Percentiles rank a stretch among this genome's conserved stretches.
phyloP scores from a whole-genome alignment of 2,329 filamentous ascomycete genomes.

The Talaromyces albobiverticillius region DNA sequence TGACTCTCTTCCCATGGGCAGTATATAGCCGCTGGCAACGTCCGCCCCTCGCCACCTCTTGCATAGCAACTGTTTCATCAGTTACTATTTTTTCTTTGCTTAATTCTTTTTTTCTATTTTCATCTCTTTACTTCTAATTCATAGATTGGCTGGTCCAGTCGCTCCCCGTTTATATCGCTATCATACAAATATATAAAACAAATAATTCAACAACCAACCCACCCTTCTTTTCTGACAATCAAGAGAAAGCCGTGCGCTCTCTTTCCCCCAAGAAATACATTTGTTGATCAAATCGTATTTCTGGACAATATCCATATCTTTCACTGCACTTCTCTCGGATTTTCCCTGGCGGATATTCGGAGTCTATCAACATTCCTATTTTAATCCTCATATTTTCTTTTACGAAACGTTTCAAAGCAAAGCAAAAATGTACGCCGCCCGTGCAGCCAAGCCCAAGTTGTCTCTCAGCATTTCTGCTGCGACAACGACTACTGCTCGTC shows the following conservation, averaged over 20 bases:
- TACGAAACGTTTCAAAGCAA: constrained; percentile 23
- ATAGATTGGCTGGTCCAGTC: constrained; percentile 46
- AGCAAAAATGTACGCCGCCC: constrained; percentile 38
- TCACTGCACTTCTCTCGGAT: constrained; percentile 8
- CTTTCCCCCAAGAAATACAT: constrained; percentile 20
- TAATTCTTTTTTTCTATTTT: constrained; percentile 26
- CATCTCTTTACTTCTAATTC: constrained; percentile 32
- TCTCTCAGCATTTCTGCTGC: constrained; percentile 44
- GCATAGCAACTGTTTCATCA: constrained; percentile 16
- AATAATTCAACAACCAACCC: constrained; percentile 15
- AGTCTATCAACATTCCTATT: constrained; percentile 14
- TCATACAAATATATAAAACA: not conserved
- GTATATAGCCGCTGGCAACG: constrained; percentile 34
- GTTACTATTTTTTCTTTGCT: constrained; percentile 18
- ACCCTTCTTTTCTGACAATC: constrained; percentile 14
- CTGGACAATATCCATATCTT: constrained; percentile 6
- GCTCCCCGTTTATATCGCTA: constrained; percentile 16
- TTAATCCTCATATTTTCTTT: constrained; percentile 16
- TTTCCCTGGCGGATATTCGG: constrained; percentile 11
- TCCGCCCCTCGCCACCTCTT: constrained; percentile 7
- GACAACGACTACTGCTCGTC: constrained; percentile 31
- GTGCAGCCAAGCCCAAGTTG: constrained; percentile 45
- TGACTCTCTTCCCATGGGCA: not conserved
- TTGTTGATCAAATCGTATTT: constrained; percentile 36
- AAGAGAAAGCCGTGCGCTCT: constrained; percentile 5